Base-by-base conservation (phyloP, 768 basidiomycete genomes). In the Hygrophorus pudorinus region DNA sequence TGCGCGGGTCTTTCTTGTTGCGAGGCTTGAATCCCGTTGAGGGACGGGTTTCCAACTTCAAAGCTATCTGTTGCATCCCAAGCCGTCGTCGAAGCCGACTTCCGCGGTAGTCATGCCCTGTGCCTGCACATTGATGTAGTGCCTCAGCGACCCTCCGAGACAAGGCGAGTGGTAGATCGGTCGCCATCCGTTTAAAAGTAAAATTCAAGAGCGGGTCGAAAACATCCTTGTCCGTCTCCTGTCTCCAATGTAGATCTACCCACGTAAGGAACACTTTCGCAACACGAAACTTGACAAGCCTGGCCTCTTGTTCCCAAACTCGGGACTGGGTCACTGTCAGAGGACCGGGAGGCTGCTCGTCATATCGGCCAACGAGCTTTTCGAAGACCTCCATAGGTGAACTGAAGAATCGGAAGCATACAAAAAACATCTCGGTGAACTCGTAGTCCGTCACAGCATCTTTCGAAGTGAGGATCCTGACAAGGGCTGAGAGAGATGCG, bases 391-490 rank as follows among this genome's bases (percentile, higher is more conserved):
- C 64, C 12, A 35, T 20, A 0, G 85, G 71, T 0, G 68, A 66
- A 11, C 74, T 71, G 64, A 83, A 86, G 48, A 77, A 71, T 20
- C 84, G 77, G 61, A 86, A 88, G 41, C 73, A 77, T n/a, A 78
- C 60, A 61, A 85, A 79, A 63, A 88, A 83, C 1, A 74, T 59
- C 47, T 71, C 58, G 48, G 62, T 53, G 59, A 83, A 56, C 31
- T 71, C 58, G 42, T 60, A 56, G 45, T 79, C 71, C 18, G 49
- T 45, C 13, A 66, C 49, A 7, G 54, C 54, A 32, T 68, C 62
- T 32, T 65, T 63, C 2, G 69, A 68, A 1, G 73, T 72, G 46
- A 76, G 59, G 16, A 75, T 63, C 29, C 64, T 63, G 31, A 75
- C 59, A 43, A 75, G 61, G 30, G 68, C 68, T 11, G 60, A 52